These are phyloP conservation scores for Hawksworthiomyces lignivorus DNA, from an alignment of 2,329 filamentous ascomycete genomes.

Conservation along the genomic window DNA sequence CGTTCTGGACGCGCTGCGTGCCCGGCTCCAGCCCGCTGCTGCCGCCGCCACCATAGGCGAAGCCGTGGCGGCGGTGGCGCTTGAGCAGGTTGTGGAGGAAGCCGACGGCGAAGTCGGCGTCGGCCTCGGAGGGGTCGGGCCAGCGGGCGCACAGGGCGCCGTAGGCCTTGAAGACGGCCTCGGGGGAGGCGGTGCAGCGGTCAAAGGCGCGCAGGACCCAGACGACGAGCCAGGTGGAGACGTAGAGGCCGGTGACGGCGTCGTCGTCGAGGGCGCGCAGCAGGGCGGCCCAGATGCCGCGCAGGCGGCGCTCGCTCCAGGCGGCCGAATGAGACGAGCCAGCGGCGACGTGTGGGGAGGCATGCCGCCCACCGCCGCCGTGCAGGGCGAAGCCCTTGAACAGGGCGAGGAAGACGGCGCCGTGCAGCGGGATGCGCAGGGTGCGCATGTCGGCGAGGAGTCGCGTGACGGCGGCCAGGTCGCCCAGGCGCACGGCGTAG, in stretches of 20 bases:
- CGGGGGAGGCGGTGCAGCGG: constrained; percentile 41
- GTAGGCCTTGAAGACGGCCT: constrained; percentile 48
- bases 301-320: constrained; percentile 67
- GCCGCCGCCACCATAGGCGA: not conserved
- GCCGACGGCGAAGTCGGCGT: constrained; percentile 38
- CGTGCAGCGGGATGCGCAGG: constrained; percentile 61
- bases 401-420: constrained; percentile 69
- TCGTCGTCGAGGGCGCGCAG: constrained; percentile 43
- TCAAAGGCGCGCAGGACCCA: constrained; percentile 58
- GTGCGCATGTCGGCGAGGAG: constrained; percentile 74
- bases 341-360: no score
- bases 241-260: constrained; percentile 38
- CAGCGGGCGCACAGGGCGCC: constrained; percentile 40
- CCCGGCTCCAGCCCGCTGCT: no score
- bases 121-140: constrained; percentile 32
- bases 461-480: constrained; percentile 62
- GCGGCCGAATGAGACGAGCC: constrained; percentile 50
- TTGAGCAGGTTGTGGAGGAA: constrained; percentile 36
- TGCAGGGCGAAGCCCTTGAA: constrained; percentile 76
- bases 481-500: constrained; percentile 59
- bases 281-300: constrained; percentile 59
- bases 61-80: constrained; percentile 4
- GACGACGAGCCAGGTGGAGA: constrained; percentile 54
- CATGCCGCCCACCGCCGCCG: no score
- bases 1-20: no score